These are phyloP conservation scores for Inosperma sp. DNA, from an alignment of 768 basidiomycete species.

Conservation along the genomic window DNA sequence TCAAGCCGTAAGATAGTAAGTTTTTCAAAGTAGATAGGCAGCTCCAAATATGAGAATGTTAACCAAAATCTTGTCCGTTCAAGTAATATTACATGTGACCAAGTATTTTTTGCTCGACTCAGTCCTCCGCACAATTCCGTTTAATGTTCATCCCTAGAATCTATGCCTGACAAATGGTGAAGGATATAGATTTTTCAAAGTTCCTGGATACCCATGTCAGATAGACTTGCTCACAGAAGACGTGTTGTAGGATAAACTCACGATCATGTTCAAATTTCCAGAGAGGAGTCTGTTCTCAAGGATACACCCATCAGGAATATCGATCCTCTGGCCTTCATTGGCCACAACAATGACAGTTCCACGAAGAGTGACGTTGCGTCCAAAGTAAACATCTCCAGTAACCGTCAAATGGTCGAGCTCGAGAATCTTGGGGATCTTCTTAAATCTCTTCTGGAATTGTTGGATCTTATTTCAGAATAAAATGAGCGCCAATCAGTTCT, in stretches of 20 bases:
- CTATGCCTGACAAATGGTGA: too few species aligned
- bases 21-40: too few species aligned
- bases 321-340: constrained; percentile 77
- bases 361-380: constrained; percentile 77
- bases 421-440: constrained; percentile 85
- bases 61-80: too few species aligned
- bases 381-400: constrained; percentile 87
- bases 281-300: constrained; percentile 77
- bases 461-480: constrained; percentile 47
- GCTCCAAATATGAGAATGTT: too few species aligned
- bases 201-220: too few species aligned
- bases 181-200: too few species aligned
- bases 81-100: too few species aligned
- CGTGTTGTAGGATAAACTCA: constrained; percentile 22
- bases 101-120: too few species aligned
- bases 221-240: not conserved
- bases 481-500: not conserved
- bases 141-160: too few species aligned
- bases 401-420: constrained; percentile 95
- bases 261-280: constrained; percentile 82
- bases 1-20: too few species aligned
- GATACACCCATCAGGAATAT: constrained; percentile 78
- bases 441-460: constrained; percentile 93
- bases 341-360: constrained; percentile 89
- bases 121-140: too few species aligned